phyloP scores from a whole-genome alignment of 176 grass and related monocot genomes.

The Echinochloa phyllopogon region DNA sequence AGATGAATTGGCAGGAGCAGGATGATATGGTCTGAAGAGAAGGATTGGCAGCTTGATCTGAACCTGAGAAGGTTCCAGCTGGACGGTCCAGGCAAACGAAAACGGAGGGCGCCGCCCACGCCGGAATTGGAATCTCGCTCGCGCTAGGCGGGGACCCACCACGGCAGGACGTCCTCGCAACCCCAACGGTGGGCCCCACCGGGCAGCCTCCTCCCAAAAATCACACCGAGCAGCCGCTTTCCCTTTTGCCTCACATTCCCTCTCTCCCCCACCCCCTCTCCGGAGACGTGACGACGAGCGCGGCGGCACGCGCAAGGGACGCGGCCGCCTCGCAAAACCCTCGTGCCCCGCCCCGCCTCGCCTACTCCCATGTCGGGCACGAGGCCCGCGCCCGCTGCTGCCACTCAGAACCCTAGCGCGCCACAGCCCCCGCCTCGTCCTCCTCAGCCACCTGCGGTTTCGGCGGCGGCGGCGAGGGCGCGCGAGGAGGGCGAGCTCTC shows the following conservation, averaged over 20 bases:
- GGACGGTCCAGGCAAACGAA: not conserved
- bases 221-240: not conserved
- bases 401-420: conserved; percentile 47
- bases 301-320: conserved; percentile 20
- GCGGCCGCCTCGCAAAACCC: conserved; percentile 37
- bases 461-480: conserved; percentile 31
- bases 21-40: not conserved
- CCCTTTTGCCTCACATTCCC: not conserved
- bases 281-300: not conserved
- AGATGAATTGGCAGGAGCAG: too few species aligned
- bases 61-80: not conserved
- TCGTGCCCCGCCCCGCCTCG: not conserved
- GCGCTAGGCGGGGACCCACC: not conserved
- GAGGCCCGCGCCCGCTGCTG: not conserved
- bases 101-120: not conserved
- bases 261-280: not conserved
- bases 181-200: not conserved
- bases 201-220: conserved; percentile 3
- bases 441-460: not conserved
- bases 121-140: conserved; percentile 3
- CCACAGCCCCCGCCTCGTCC: not conserved
- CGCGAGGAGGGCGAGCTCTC: conserved; percentile 80
- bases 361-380: conserved; percentile 44
- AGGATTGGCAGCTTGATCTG: too few species aligned
- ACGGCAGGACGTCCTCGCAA: not conserved